Conservation (phyloP, 306 rosid genomes). For the Herpetospermum pedunculosum region DNA sequence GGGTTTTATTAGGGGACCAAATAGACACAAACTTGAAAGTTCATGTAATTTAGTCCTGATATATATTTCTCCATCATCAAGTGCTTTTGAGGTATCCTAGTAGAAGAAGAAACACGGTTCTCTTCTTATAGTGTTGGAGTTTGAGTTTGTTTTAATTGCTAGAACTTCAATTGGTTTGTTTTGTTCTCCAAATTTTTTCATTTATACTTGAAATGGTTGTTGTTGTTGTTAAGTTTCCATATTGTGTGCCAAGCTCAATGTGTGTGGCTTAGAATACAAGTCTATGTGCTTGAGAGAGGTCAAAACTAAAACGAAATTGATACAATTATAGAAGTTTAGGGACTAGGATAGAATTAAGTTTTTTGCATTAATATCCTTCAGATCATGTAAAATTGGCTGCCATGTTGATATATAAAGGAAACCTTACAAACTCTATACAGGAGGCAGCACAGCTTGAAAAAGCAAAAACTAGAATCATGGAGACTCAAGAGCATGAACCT, state of each 20-base stretch:
- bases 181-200: not conserved
- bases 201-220: not conserved
- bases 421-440: slow-evolving; percentile 17
- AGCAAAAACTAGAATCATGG: slow-evolving; percentile 23
- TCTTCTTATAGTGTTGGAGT: not conserved
- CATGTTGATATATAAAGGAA: not conserved
- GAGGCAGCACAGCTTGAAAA: slow-evolving; percentile 53
- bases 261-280: not conserved
- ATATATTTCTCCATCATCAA: not conserved
- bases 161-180: not conserved
- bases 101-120: not conserved
- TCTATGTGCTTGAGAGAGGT: not conserved
- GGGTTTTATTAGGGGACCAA: too few species aligned
- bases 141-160: not conserved
- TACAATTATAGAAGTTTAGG: not conserved
- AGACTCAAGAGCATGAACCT: slow-evolving; percentile 27
- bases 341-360: not conserved
- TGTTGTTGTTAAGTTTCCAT: not conserved
- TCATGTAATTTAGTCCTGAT: too few species aligned
- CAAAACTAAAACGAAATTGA: not conserved
- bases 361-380: not conserved
- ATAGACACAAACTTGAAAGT: too few species aligned
- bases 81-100: not conserved
- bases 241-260: not conserved
- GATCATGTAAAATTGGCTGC: not conserved